Percentiles rank a stretch among this genome's conserved stretches.
Conservation (phyloP, 108 stramenopile genomes). For the Pseudonitzschia multiseries region DNA sequence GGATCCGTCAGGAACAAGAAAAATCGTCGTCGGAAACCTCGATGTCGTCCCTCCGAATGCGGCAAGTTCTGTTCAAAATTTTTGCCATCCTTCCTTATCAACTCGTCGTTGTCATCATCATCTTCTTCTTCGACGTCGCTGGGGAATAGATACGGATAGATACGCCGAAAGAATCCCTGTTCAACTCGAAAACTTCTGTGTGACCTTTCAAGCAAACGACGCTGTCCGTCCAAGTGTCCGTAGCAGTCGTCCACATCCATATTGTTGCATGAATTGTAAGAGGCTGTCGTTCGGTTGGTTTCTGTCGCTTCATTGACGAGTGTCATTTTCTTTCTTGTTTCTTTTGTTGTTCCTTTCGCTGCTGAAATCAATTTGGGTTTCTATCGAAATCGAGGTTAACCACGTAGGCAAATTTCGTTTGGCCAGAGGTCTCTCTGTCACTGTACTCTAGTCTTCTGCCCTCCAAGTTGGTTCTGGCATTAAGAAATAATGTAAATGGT, state of each 20-base stretch:
- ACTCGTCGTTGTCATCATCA: not conserved
- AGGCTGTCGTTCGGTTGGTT: not conserved
- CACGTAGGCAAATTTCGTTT: too few species aligned
- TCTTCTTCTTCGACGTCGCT: conserved; percentile 6
- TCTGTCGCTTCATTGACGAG: not conserved
- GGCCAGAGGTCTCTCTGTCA: too few species aligned
- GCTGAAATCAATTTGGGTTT: not conserved
- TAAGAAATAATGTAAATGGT: too few species aligned
- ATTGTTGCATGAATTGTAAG: not conserved
- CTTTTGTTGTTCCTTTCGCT: not conserved
- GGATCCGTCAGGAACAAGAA: conserved; percentile 71
- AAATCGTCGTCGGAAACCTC: conserved; percentile 40
- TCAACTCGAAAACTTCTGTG: not conserved
- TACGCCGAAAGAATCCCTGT: not conserved
- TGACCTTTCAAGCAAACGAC: not conserved
- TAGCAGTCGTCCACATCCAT: conserved; percentile 4
- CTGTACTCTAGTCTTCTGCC: too few species aligned
- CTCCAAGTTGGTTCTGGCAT: too few species aligned
- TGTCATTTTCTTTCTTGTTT: not conserved
- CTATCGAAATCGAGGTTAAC: too few species aligned
- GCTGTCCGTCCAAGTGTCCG: not conserved
- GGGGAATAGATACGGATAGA: not conserved
- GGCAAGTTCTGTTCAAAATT: not conserved
- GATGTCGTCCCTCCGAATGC: conserved; percentile 2
- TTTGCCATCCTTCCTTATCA: not conserved